Percentiles rank a stretch among this genome's conserved stretches.
Evolutionary conservation across 2,329 filamentous ascomycete genomes (phyloP).

Genomic region (Venturiaceae sp.): DNA sequence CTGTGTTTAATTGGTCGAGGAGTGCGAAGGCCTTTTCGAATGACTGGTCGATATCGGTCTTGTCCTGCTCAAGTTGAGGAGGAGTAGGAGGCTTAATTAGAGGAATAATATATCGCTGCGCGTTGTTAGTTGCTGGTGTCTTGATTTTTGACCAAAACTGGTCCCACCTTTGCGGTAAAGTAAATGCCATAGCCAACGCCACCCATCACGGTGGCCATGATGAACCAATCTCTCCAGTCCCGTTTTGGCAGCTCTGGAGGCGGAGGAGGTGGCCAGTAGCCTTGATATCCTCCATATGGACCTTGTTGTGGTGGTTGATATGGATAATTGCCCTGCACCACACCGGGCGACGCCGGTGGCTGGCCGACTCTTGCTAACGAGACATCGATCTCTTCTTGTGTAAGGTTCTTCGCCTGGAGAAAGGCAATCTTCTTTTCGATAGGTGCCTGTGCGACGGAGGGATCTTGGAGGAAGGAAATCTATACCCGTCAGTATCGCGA

Average conservation of each 20-base stretch:
- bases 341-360: conserved; percentile 32
- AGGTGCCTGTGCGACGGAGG: conserved; percentile 80
- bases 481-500: conserved; percentile 21
- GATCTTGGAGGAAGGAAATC: conserved; percentile 74
- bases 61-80: conserved; percentile 89
- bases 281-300: conserved; percentile 40
- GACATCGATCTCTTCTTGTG: conserved; percentile 84
- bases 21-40: conserved; percentile 88
- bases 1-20: conserved; percentile 83
- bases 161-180: conserved; percentile 65
- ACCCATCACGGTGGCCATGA: conserved; percentile 93
- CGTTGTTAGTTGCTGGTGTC: conserved; percentile 14
- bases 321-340: conserved; percentile 31
- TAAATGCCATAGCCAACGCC: conserved; percentile 86
- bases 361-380: conserved; percentile 69
- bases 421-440: conserved; percentile 89
- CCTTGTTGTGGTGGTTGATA: conserved; percentile 31
- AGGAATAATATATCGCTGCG: conserved; percentile 78
- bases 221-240: conserved; percentile 99
- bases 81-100: conserved; percentile 89
- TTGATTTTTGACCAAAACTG: not conserved
- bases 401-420: conserved; percentile 92
- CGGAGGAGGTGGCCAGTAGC: conserved; percentile 41
- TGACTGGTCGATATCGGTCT: conserved; percentile 81
- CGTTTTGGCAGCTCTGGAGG: conserved; percentile 59